phyloP scores from a whole-genome alignment of 2,329 filamentous ascomycete genomes.

The Colletotrichum musae region DNA sequence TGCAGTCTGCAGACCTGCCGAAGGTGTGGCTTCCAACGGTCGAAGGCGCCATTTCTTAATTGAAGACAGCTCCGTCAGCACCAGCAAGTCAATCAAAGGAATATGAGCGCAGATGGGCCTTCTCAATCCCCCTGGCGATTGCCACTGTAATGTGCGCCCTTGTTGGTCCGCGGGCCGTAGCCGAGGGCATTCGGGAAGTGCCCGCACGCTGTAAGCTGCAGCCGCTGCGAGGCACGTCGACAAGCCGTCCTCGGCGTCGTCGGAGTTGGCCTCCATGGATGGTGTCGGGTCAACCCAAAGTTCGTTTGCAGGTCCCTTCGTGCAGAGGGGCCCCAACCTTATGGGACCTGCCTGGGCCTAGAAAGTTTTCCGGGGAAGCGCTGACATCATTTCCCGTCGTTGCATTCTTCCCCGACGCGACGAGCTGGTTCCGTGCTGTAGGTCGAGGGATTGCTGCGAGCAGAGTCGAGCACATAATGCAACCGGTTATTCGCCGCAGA shows the following conservation, averaged over 20 bases:
- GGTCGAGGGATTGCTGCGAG: slow-evolving; percentile 18
- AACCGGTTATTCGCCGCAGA: slow-evolving; percentile 1
- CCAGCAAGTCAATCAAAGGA: neutral
- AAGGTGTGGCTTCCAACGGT: slow-evolving; percentile 11
- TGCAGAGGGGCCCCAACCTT: slow-evolving; percentile 4
- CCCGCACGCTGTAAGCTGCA: slow-evolving; percentile 13
- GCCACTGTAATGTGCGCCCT: no score
- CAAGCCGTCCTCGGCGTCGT: neutral
- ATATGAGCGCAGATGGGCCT: neutral
- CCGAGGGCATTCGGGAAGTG: neutral
- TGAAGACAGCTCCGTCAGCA: neutral
- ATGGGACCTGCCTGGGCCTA: neutral
- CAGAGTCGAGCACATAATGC: neutral
- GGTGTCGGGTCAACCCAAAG: slow-evolving; percentile 7
- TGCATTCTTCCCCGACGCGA: neutral
- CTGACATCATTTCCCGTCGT: neutral
- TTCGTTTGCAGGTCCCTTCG: slow-evolving; percentile 26
- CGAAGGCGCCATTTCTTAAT: neutral
- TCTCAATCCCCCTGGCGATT: neutral
- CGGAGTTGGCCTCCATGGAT: neutral
- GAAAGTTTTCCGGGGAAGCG: neutral
- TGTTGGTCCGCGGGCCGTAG: no score
- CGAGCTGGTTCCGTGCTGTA: neutral
- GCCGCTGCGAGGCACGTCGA: neutral
- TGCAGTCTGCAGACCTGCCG: neutral